Percentiles rank a stretch among this genome's conserved stretches.
Conservation (phyloP, 148 eudicot species). For the Dysphania ambrosioides region DNA sequence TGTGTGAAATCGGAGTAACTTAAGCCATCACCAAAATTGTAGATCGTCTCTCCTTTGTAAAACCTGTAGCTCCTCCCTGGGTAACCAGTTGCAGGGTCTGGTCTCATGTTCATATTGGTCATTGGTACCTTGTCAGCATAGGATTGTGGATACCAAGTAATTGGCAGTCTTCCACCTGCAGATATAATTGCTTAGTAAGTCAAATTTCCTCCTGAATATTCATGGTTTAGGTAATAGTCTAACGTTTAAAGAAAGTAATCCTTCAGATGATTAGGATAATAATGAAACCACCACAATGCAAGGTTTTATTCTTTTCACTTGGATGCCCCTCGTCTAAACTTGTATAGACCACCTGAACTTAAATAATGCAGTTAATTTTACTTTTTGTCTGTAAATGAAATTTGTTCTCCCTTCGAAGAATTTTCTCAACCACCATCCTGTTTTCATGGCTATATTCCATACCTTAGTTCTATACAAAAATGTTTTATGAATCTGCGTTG, state of each 20-base stretch:
- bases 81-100: constrained; percentile 59
- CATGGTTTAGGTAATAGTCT: neutral
- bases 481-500: too few relatives aligned
- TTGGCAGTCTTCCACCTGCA: constrained; percentile 74
- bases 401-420: too few relatives aligned
- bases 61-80: constrained; percentile 78
- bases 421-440: too few relatives aligned
- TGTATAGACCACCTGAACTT: too few relatives aligned
- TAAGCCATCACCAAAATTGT: constrained; percentile 60
- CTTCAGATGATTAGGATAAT: too few relatives aligned
- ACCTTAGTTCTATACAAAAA: too few relatives aligned
- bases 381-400: too few relatives aligned
- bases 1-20: constrained; percentile 56
- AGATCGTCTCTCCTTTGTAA: constrained; percentile 67
- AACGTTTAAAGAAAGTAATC: neutral
- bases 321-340: too few relatives aligned
- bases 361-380: too few relatives aligned
- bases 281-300: too few relatives aligned
- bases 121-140: constrained; percentile 59
- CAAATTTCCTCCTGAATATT: neutral
- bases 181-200: neutral
- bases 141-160: constrained; percentile 84
- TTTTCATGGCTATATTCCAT: too few relatives aligned
- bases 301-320: too few relatives aligned
- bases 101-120: constrained; percentile 85